phyloP scores from a whole-genome alignment of 2,329 filamentous ascomycete species.

The Verticillium isaacii region DNA sequence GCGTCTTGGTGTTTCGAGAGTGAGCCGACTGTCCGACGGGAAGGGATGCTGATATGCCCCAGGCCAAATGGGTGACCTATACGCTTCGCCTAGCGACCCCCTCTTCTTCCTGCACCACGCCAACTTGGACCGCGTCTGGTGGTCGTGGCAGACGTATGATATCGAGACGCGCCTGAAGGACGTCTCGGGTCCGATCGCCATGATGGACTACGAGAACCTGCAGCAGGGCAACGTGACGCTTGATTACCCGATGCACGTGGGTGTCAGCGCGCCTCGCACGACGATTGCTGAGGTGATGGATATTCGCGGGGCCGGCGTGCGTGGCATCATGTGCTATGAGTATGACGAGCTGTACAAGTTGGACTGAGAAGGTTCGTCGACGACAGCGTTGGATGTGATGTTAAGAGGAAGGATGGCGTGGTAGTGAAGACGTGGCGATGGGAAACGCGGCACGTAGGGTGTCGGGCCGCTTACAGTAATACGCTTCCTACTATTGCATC shows the following conservation, averaged over 20 bases:
- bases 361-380: neutral
- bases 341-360: neutral
- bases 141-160: conserved; percentile 20
- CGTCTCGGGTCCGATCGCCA: neutral
- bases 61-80: conserved; percentile 15
- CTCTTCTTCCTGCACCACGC: conserved; percentile 21
- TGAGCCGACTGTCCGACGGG: neutral
- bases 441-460: neutral
- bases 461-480: neutral
- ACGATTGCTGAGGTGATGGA: neutral
- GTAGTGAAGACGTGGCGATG: neutral
- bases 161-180: conserved; percentile 2
- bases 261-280: neutral
- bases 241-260: neutral
- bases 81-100: conserved; percentile 17
- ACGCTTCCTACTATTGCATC: neutral
- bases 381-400: neutral
- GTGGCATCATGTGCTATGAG: neutral
- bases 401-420: neutral
- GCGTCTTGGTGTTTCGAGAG: neutral
- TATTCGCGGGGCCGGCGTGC: neutral
- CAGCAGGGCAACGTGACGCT: neutral
- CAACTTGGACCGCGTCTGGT: conserved; percentile 21
- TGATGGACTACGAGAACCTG: neutral
- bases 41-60: conserved; percentile 3